Evolutionary conservation across 768 basidiomycete species (phyloP), one percentile per base, ranked within the genome.

Genomic region (Podaxis sp.): DNA sequence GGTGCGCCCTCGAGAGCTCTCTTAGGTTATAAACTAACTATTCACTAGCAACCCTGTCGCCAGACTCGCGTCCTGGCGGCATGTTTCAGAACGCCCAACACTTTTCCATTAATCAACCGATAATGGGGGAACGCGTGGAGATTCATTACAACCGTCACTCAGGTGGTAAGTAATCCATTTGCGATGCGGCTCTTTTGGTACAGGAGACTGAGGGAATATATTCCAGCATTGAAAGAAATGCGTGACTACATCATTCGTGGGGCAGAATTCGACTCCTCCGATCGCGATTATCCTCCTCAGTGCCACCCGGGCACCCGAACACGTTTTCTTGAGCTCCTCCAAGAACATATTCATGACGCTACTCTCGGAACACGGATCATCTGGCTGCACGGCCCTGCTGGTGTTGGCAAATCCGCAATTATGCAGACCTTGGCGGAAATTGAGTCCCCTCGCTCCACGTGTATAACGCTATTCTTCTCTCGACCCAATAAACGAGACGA

Each of bases 371-470:
- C 46, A 17, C 40, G 53, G 12, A 52, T 56, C 7, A 36, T 58
- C 20, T 63, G 62, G 62, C 50, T 63, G n/a, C 36, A 6, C 38
- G 62, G 62, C 10, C 36, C 33, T 15, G 62, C 56, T 11, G 62
- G 62, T 17, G 51, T 57, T 11, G 62, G 62, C 24, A 63, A 63
- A 30, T 51, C 62, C 11, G 56, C 62, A 4, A 49, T 63, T 13
- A 49, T 57, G 33, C 37, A 51, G 37, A 63, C 49, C 12, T 22
- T 63, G 10, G 56, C 56, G 24, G 40, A 49, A n/a, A 26, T 20
- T 13, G 36, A 40, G 15, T 49, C 11, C 2, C 46, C 46, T 48
- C 46, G 13, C 0, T 30, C 28, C 46, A 48, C 2, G 20, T 48
- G 13, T 8, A 22, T 17, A 22, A 48, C 46, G 4, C 10, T 48